These are phyloP conservation scores for Biscogniauxia marginata DNA, from an alignment of 2,329 filamentous ascomycete species.

Conservation along the genomic window DNA sequence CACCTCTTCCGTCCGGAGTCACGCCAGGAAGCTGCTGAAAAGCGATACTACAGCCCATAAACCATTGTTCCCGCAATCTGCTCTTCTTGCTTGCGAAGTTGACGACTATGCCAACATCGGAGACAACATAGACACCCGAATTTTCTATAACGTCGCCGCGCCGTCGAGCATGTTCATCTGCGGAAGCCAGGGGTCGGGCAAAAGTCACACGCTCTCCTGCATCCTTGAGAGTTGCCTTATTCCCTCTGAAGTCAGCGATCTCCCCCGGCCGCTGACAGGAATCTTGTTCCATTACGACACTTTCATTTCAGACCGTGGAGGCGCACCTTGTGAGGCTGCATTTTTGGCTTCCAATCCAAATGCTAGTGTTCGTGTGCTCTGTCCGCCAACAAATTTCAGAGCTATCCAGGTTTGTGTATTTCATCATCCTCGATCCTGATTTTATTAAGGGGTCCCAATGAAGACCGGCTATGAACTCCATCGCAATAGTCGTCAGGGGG, in stretches of 20 bases:
- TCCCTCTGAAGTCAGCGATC: conserved; percentile 28
- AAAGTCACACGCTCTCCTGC: conserved; percentile 59
- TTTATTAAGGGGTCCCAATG: no score
- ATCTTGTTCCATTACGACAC: conserved; percentile 66
- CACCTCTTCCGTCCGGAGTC: neutral
- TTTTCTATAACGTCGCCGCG: conserved; percentile 46
- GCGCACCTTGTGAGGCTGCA: conserved; percentile 58
- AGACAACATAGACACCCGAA: conserved; percentile 26
- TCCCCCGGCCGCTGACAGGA: conserved; percentile 54
- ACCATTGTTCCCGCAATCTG: neutral
- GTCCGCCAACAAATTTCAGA: conserved; percentile 51
- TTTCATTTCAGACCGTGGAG: conserved; percentile 47
- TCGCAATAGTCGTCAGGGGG: no score
- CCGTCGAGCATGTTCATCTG: conserved; percentile 64
- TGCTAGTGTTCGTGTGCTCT: conserved; percentile 52
- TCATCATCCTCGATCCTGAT: no score
- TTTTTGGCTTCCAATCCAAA: conserved; percentile 45
- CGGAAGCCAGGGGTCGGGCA: conserved; percentile 63
- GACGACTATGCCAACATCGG: no score
- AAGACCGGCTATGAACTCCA: no score
- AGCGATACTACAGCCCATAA: no score
- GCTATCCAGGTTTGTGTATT: conserved; percentile 35
- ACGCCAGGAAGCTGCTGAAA: no score
- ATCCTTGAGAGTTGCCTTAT: conserved; percentile 58
- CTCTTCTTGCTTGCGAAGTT: neutral